Evolutionary conservation across 345 rosid genomes (phyloP).

Genomic region (Eucalyptus pauciflora): DNA sequence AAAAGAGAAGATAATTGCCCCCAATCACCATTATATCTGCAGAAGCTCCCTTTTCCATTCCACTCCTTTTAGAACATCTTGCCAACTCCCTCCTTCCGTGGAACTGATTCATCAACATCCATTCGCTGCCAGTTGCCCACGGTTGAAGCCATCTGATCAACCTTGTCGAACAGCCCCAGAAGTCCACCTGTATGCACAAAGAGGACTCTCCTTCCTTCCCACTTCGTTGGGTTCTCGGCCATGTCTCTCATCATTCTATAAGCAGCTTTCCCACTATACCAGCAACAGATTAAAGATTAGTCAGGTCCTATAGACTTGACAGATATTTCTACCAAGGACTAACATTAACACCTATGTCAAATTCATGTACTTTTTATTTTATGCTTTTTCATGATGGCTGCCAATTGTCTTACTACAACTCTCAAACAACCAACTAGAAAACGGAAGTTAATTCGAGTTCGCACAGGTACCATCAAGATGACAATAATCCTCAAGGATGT

Average conservation of each 20-base stretch:
- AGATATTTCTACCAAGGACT: not conserved
- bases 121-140: conserved; percentile 45
- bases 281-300: not conserved
- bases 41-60: not conserved
- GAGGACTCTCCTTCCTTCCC: conserved; percentile 78
- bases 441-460: not conserved
- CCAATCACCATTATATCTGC: not conserved
- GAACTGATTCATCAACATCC: conserved; percentile 73
- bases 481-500: not conserved
- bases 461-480: not conserved
- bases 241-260: conserved; percentile 72
- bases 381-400: not conserved
- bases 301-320: not conserved
- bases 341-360: not conserved
- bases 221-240: conserved; percentile 53
- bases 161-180: conserved; percentile 74
- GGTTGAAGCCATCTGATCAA: conserved; percentile 54
- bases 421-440: not conserved
- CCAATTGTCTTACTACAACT: not conserved
- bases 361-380: not conserved
- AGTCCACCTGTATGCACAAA: conserved; percentile 88
- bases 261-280: conserved; percentile 72
- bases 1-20: not conserved
- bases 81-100: conserved; percentile 57
- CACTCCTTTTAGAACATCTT: conserved; percentile 59